phyloP scores from a whole-genome alignment of 2,329 filamentous ascomycete genomes.

The Neonectria faginata region DNA sequence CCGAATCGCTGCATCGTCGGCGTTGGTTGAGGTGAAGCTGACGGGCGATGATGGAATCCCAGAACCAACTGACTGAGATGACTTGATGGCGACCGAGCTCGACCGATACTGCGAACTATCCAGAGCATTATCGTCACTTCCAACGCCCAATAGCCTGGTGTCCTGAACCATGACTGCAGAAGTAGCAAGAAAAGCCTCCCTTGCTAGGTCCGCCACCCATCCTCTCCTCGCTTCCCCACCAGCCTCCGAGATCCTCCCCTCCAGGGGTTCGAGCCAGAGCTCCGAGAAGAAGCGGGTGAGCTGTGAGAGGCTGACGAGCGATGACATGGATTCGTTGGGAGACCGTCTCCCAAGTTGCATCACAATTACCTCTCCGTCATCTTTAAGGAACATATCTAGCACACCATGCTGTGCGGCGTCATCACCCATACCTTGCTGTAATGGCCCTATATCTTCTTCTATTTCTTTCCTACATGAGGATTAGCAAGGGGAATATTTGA shows the following conservation, averaged over 20 bases:
- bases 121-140: conserved; percentile 22
- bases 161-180: conserved; percentile 53
- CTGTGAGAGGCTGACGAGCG: conserved; percentile 44
- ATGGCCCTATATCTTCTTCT: conserved; percentile 21
- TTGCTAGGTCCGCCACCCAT: conserved; percentile 50
- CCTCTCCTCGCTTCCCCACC: conserved; percentile 40
- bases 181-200: conserved; percentile 51
- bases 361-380: conserved; percentile 46
- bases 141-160: conserved; percentile 45
- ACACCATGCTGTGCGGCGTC: conserved; percentile 46
- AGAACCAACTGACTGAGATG: conserved; percentile 41
- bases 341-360: conserved; percentile 46
- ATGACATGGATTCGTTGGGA: conserved; percentile 39
- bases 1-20: conserved; percentile 48
- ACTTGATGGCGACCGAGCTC: conserved; percentile 36
- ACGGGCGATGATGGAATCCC: conserved; percentile 42
- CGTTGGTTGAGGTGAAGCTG: conserved; percentile 20
- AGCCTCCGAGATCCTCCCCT: conserved; percentile 40
- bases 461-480: conserved; percentile 45
- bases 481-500: conserved; percentile 14
- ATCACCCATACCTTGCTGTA: conserved; percentile 21
- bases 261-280: conserved; percentile 49
- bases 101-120: conserved; percentile 27
- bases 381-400: conserved; percentile 44
- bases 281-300: conserved; percentile 46